These are phyloP conservation scores for Didymella segeticola DNA, from an alignment of 2,329 filamentous ascomycete genomes.

Conservation along the genomic window DNA sequence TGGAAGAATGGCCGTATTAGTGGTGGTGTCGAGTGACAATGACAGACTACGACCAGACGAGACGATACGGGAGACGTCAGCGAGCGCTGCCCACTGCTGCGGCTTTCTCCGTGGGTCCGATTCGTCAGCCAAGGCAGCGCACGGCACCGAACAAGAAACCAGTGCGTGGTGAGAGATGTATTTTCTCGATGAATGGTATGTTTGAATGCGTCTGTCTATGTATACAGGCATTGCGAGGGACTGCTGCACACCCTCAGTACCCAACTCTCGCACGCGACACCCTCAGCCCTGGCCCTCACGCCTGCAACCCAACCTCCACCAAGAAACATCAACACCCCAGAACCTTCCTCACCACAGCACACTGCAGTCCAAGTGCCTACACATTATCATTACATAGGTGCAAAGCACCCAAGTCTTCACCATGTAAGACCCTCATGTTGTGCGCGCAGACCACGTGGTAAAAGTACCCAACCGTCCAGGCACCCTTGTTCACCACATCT, in stretches of 20 bases:
- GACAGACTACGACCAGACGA: no score
- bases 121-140: constrained; percentile 10
- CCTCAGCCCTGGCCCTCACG: neutral
- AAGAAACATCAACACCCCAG: neutral
- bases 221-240: neutral
- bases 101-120: constrained; percentile 19
- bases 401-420: neutral
- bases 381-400: no score
- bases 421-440: neutral
- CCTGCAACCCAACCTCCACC: constrained; percentile 11
- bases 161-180: no score
- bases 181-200: no score
- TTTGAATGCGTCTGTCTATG: no score
- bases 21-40: no score
- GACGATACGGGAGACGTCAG: constrained; percentile 36
- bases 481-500: constrained; percentile 6
- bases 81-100: constrained; percentile 28
- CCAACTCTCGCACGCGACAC: constrained; percentile 21
- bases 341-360: neutral
- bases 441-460: constrained; percentile 3
- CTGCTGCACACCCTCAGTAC: neutral
- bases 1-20: constrained; percentile 27
- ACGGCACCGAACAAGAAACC: neutral
- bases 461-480: constrained; percentile 2
- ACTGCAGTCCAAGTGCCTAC: no score